Evolutionary conservation across 345 rosid species (phyloP), one percentile per base, ranked within the genome.

Genomic region (Populus deltoides): DNA sequence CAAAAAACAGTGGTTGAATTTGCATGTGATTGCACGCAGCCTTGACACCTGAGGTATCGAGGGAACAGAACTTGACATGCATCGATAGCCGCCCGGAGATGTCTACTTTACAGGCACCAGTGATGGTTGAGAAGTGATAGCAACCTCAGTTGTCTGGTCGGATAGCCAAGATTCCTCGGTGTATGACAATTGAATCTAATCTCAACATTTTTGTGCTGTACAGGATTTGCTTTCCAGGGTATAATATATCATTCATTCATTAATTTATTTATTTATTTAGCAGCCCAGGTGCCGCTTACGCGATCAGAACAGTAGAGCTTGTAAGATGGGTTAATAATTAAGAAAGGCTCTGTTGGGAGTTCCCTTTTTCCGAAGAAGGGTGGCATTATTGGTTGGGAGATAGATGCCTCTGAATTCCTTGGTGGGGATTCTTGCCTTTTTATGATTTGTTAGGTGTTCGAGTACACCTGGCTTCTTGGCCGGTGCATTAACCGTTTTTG

Each of bases 221-320:
- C 63, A 13, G 35, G 62, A 70, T 75, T 63, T 25, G 53, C 3
- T 38, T 53, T 69, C 62, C 61, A 25, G 74, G 66, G 77, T 70
- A 31, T 31, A 78, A 78, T 68, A 79, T 68, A 71, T 24, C 83
- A 79, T 83, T 79, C 80, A 76, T 79, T 79, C 38, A 79, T 79
- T 79, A 69, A 33, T 82, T 77, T 63, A 33, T 22, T 79, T 76
- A 33, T 82, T 77, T 63, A 33, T 22, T 62, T 31, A 71, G 55
- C 72, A 70, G 55, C 43, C 27, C 22, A 36, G 71, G 15, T 65
- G 22, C 70, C 25, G 57, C 31, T 1, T 20, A 63, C 31, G 59
- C 20, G 16, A 24, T 6, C 2, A 41, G 63, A 53, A 71, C 41
- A 25, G 36, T 25, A 45, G 63, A 47, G 75, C 65, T 39, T 36